Conservation (phyloP, 2,329 filamentous ascomycete species). For the Cladosporium colombiae region DNA sequence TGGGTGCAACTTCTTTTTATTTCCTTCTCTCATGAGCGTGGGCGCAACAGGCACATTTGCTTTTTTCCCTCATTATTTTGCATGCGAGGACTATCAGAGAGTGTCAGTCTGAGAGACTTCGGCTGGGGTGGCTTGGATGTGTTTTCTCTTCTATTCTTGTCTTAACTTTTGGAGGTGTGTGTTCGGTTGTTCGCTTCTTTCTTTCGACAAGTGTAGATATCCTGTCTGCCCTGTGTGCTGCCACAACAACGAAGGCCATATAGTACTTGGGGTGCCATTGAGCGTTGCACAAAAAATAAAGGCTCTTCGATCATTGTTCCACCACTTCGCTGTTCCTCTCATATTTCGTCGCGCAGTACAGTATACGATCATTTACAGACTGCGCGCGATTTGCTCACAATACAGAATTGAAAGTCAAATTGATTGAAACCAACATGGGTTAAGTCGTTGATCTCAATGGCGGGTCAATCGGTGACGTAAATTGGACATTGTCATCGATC, state of each 20-base stretch:
- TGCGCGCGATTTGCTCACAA: neutral
- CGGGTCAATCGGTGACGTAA: neutral
- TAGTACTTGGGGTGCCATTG: neutral
- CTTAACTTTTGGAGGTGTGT: neutral
- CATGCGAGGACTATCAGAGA: neutral
- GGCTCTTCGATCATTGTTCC: neutral
- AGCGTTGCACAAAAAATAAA: neutral
- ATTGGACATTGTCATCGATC: neutral
- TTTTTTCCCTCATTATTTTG: neutral
- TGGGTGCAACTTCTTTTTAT: neutral
- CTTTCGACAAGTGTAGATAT: constrained; percentile 6
- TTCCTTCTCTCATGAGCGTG: constrained; percentile 1
- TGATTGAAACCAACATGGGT: neutral
- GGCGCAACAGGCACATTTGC: neutral
- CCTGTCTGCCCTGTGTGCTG: neutral
- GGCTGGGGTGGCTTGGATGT: neutral
- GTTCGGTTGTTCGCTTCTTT: neutral
- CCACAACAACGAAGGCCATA: neutral
- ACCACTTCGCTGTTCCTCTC: neutral
- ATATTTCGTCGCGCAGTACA: neutral
- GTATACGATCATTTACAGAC: neutral
- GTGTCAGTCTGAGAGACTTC: neutral
- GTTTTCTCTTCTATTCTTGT: constrained; percentile 7
- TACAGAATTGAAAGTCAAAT: neutral
- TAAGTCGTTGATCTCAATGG: neutral